Evolutionary conservation across 805 yeast genomes (phyloP).

Genomic region (Scheffersomyces stipitis): DNA sequence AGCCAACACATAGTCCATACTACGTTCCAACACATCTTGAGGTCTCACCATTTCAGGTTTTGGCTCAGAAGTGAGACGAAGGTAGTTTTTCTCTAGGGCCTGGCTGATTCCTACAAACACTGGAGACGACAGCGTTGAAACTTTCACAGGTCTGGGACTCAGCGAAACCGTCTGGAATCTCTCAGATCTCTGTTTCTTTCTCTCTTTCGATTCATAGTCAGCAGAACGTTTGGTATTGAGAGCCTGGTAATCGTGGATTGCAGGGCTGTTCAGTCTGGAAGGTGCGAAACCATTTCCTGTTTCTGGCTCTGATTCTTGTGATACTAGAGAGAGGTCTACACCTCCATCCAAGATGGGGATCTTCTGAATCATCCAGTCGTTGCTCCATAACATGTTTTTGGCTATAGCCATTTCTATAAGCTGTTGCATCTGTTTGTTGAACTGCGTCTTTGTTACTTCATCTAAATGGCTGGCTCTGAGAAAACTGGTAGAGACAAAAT

Average conservation of each 20-base stretch:
- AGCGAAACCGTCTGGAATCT: constrained; percentile 1
- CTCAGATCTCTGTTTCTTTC: constrained; percentile 39
- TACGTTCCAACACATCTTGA: constrained; percentile 52
- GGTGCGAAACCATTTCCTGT: neutral
- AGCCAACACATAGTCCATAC: constrained; percentile 52
- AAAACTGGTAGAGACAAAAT: constrained; percentile 51
- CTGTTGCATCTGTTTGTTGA: constrained; percentile 51
- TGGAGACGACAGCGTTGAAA: constrained; percentile 5
- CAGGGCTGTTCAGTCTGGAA: constrained; percentile 2
- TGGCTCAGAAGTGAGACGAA: constrained; percentile 88
- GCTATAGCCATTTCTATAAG: constrained; percentile 50
- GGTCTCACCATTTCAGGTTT: constrained; percentile 86
- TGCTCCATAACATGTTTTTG: constrained; percentile 42
- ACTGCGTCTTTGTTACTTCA: constrained; percentile 31
- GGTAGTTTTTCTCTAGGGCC: constrained; percentile 71
- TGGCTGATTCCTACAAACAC: constrained; percentile 61
- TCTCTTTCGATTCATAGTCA: constrained; percentile 26
- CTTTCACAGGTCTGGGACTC: neutral
- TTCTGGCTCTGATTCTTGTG: constrained; percentile 2
- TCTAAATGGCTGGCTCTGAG: constrained; percentile 34
- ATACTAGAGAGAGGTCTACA: constrained; percentile 3
- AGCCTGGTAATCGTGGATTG: constrained; percentile 3
- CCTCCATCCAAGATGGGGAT: constrained; percentile 44
- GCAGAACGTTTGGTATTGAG: constrained; percentile 4
- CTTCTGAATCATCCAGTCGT: constrained; percentile 54